These are phyloP conservation scores for Colletotrichum endophyticum DNA, from an alignment of 2,329 filamentous ascomycete species.

Conservation along the genomic window DNA sequence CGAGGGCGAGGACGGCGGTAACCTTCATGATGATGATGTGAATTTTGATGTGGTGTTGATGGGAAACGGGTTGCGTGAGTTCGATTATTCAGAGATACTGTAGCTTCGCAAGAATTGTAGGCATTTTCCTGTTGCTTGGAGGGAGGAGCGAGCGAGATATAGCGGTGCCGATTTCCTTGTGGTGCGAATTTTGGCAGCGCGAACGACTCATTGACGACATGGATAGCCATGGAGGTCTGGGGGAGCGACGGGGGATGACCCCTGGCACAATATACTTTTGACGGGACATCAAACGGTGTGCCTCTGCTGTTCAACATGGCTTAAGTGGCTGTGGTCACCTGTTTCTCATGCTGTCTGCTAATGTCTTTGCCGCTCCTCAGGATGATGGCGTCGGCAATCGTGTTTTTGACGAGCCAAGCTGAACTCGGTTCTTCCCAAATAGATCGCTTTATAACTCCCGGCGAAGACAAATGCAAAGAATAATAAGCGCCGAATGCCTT, in stretches of 20 bases:
- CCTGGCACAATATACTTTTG: background rate
- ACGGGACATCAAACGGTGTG: background rate
- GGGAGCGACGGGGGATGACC: background rate
- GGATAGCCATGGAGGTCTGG: background rate
- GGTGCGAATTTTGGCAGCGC: background rate
- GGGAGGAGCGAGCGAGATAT: background rate
- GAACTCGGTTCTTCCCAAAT: background rate
- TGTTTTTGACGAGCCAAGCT: background rate
- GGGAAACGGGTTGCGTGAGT: too few species aligned
- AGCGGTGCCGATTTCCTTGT: background rate
- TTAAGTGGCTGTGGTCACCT: background rate
- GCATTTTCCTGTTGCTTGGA: accelerated
- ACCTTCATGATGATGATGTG: background rate
- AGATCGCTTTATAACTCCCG: background rate
- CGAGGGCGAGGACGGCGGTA: background rate
- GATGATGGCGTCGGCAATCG: background rate
- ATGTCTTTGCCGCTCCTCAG: background rate
- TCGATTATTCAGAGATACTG: background rate
- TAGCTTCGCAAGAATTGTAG: accelerated
- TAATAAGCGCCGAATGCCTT: accelerated
- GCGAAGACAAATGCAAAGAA: background rate
- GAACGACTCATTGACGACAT: background rate
- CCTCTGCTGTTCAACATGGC: background rate
- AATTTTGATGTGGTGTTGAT: background rate
- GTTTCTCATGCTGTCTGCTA: background rate